These are phyloP conservation scores for Fusarium secorum DNA, from an alignment of 2,329 filamentous ascomycete genomes.

Conservation along the genomic window DNA sequence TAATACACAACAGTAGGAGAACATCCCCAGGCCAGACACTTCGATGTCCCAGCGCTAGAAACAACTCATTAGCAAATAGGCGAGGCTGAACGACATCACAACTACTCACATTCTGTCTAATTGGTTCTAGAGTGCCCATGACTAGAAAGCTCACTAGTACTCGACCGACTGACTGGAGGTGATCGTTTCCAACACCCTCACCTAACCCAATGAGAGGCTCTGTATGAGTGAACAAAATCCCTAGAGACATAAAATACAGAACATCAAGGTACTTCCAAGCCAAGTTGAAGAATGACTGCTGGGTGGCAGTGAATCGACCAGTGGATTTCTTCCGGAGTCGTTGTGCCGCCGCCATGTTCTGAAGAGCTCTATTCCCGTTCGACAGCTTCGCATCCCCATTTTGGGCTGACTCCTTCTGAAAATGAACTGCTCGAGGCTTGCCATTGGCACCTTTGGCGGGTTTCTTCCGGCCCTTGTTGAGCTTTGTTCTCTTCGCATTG, in stretches of 20 bases:
- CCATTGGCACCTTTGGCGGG: not conserved
- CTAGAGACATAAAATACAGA: slow-evolving; percentile 5
- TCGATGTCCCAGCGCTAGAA: slow-evolving; percentile 31
- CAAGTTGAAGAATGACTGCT: not conserved
- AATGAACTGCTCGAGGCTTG: not conserved
- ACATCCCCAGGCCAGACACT: slow-evolving; percentile 28
- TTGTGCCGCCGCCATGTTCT: not conserved
- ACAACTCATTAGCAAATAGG: not conserved
- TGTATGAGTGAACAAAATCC: slow-evolving; percentile 5
- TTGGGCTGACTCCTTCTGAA: not conserved
- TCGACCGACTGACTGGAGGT: slow-evolving; percentile 5
- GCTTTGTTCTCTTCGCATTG: not conserved
- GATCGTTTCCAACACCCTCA: not conserved
- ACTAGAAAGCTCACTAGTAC: slow-evolving; percentile 29
- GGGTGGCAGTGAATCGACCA: not conserved
- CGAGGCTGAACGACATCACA: not conserved
- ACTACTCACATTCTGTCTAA: slow-evolving; percentile 31
- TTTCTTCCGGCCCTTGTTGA: not conserved
- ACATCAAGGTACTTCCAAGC: not conserved
- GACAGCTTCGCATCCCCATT: not conserved
- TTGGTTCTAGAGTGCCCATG: slow-evolving; percentile 36
- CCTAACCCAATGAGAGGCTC: not conserved
- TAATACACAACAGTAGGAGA: slow-evolving; percentile 4
- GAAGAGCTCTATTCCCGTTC: not conserved
- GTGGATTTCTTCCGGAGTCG: not conserved